Evolutionary conservation across 352 stramenopile species (phyloP).

Genomic region (Phytophthora chlamydospora): DNA sequence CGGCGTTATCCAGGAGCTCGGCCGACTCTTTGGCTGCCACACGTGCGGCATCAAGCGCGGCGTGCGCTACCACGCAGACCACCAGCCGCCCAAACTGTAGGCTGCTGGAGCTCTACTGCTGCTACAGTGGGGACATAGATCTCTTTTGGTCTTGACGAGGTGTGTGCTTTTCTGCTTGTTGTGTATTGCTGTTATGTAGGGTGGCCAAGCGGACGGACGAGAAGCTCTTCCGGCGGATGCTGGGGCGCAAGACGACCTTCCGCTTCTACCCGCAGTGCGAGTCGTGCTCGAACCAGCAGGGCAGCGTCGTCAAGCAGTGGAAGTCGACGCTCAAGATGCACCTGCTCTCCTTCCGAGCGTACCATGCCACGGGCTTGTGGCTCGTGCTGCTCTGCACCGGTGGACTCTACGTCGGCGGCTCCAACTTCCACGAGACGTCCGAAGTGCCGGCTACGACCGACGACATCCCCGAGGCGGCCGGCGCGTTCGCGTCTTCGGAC

Average conservation of each 20-base stretch:
- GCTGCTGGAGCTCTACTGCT: conserved; percentile 9
- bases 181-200: conserved; percentile 31
- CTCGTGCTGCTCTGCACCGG: conserved; percentile 82
- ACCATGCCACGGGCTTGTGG: conserved; percentile 83
- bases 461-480: conserved; percentile 17
- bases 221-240: conserved; percentile 42
- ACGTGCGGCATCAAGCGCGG: conserved; percentile 76
- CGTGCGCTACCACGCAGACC: conserved; percentile 80
- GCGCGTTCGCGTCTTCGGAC: conserved; percentile 40
- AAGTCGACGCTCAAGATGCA: conserved; percentile 74
- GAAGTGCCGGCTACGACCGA: conserved; percentile 38
- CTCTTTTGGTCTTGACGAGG: neutral
- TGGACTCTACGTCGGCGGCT: conserved; percentile 72
- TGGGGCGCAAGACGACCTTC: conserved; percentile 60
- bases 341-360: conserved; percentile 62
- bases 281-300: conserved; percentile 82
- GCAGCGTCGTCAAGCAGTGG: conserved; percentile 63
- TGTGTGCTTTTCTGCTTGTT: conserved; percentile 7
- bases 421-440: conserved; percentile 70
- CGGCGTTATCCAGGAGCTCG: conserved; percentile 81
- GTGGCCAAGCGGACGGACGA: conserved; percentile 66
- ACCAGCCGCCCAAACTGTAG: conserved; percentile 88
- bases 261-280: conserved; percentile 89
- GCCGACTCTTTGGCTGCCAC: conserved; percentile 81
- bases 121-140: neutral